Base-by-base conservation (phyloP, 1,139 yeast species). In the Diutina neorugosa region DNA sequence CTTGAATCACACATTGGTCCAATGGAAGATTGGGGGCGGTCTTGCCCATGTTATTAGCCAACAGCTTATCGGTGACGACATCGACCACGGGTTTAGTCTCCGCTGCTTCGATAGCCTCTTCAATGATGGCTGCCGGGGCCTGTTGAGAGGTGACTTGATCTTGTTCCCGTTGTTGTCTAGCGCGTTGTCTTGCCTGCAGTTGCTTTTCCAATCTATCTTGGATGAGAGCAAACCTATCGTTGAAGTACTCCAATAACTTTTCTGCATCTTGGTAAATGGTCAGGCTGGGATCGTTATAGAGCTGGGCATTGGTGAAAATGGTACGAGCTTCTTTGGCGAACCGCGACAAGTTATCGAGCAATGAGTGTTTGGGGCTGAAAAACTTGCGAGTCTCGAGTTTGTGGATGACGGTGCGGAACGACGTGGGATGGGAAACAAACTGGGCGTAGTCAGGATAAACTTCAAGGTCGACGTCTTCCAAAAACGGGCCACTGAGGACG, bases 361-460 rank as follows among this genome's bases (percentile, higher is more conserved):
- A 54, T 0, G 71, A 58, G 37, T 57, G 58, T 40, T 65, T 64
- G 4, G 66, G 59, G n/a, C 63, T 59, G 52, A 71, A 66, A 23
- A 73, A 73, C 23, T 69, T 67, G 20, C 74, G 75, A n/a, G 65
- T 65, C 21, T 73, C 74, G 37, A 81, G 51, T 51, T 71, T 71
- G 14, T 64, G 64, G 53, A 71, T 66, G 14, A 82, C 73, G 51
- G 69, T 66, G 52, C 71, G 71, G 60, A 82, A 74, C 1, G 86
- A 77, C 57, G 82, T 80, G 21, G 87, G 88, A 51, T 70, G 69
- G 51, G 76, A 69, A 37, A 82, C 78, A 14, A 78, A 69, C 55
- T 74, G 74, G 61, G 76, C 76, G 63, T 82, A 82, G 57, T 81
- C 86, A 0, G 86, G 84, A 56, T 81, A 82, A 53, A 76, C 76